Conservation (phyloP, 2,329 filamentous ascomycete species). For the Fusarium sp. region DNA sequence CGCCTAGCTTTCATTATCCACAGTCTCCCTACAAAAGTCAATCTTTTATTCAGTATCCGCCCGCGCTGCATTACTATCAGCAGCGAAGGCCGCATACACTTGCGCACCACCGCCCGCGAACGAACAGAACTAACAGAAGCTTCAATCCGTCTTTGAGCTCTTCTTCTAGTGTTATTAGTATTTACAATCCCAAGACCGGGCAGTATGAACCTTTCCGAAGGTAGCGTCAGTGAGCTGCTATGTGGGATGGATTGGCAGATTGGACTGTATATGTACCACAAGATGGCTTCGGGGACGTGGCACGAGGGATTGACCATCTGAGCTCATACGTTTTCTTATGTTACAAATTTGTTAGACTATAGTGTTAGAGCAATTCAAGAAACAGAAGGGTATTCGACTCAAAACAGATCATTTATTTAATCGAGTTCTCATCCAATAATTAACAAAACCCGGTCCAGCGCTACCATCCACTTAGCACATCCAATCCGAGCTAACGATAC, state of each 20-base stretch:
- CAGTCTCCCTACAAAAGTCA: slow-evolving; percentile 9
- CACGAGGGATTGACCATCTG: background rate
- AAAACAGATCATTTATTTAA: background rate
- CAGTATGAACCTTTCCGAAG: slow-evolving; percentile 25
- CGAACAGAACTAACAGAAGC: slow-evolving; percentile 24
- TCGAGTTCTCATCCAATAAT: background rate
- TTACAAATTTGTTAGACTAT: background rate
- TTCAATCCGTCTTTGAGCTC: slow-evolving; percentile 26
- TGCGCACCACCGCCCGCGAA: slow-evolving; percentile 13
- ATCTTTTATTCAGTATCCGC: slow-evolving; percentile 19
- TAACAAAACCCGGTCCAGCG: background rate
- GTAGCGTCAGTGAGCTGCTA: background rate
- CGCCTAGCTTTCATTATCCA: slow-evolving; percentile 1
- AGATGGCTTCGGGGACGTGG: background rate
- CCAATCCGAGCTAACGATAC: background rate
- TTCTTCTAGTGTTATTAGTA: slow-evolving; percentile 14
- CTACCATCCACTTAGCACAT: background rate
- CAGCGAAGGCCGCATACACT: slow-evolving; percentile 17
- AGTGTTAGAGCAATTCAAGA: background rate
- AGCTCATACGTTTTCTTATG: background rate
- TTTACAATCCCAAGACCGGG: slow-evolving; percentile 22
- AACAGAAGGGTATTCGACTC: background rate
- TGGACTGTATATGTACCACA: background rate
- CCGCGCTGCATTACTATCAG: slow-evolving; percentile 17
- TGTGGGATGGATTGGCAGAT: background rate